A percentile compares a stretch with the other conserved stretches of the same genome.
These are phyloP conservation scores for Ascocoryne sarcoides DNA, from an alignment of 2,329 filamentous ascomycete species.

Conservation along the genomic window DNA sequence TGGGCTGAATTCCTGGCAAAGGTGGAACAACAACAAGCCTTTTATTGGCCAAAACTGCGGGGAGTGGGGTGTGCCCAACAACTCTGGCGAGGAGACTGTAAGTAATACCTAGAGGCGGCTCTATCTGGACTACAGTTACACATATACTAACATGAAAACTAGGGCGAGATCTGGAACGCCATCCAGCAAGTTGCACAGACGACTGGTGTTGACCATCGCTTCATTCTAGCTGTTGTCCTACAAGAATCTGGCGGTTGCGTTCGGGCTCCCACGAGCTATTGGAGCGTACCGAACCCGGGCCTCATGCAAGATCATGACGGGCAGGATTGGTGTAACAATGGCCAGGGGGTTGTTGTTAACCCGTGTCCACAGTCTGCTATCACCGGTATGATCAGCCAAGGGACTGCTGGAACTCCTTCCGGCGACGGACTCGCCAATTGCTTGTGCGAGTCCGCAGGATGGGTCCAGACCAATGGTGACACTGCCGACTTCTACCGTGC, in stretches of 20 bases:
- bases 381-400: slow-evolving; percentile 31
- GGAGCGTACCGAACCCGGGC: slow-evolving; percentile 8
- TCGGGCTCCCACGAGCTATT: slow-evolving; percentile 10
- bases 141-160: too few relatives aligned
- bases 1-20: background rate
- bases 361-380: slow-evolving; percentile 8
- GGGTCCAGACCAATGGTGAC: slow-evolving; percentile 3
- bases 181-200: slow-evolving; percentile 1
- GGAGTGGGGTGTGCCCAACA: background rate
- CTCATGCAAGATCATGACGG: slow-evolving; percentile 19
- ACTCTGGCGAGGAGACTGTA: background rate
- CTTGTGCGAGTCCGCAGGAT: slow-evolving; percentile 21
- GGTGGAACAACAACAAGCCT: background rate
- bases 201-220: slow-evolving; percentile 22
- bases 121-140: too few relatives aligned
- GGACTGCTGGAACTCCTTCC: slow-evolving; percentile 25
- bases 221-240: slow-evolving; percentile 27
- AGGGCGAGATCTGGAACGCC: slow-evolving; percentile 3
- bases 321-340: slow-evolving; percentile 7
- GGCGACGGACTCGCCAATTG: slow-evolving; percentile 16
- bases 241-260: slow-evolving; percentile 26
- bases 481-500: slow-evolving; percentile 26
- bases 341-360: slow-evolving; percentile 3
- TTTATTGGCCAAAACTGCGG: background rate
- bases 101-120: background rate